Percentiles rank a stretch among this genome's conserved stretches.
Conservation (phyloP, 495 filamentous ascomycete species). For the Usnea hakonensis region DNA sequence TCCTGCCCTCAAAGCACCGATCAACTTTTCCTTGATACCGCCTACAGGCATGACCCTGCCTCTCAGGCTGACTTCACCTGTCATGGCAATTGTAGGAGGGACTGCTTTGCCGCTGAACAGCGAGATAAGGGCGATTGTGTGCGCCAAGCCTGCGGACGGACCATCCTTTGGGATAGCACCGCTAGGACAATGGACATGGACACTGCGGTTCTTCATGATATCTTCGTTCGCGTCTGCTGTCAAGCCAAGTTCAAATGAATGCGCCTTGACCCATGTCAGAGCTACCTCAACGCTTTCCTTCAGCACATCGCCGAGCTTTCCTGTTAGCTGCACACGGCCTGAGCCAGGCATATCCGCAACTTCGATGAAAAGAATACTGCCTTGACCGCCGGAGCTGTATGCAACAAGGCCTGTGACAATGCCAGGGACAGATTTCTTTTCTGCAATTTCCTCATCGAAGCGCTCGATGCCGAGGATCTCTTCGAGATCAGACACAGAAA, state of each 20-base stretch:
- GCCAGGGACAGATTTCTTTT: slow-evolving; percentile 77
- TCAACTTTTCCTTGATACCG: slow-evolving; percentile 98
- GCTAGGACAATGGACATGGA: slow-evolving; percentile 94
- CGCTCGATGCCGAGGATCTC: slow-evolving; percentile 86
- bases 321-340: slow-evolving; percentile 91
- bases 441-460: slow-evolving; percentile 92
- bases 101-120: slow-evolving; percentile 85
- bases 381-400: slow-evolving; percentile 88
- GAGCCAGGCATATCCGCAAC: slow-evolving; percentile 94
- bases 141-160: slow-evolving; percentile 80
- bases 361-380: slow-evolving; percentile 97
- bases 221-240: slow-evolving; percentile 75
- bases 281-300: slow-evolving; percentile 97
- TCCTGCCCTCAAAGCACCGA: slow-evolving; percentile 85
- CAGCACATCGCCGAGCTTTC: slow-evolving; percentile 94
- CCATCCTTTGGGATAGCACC: slow-evolving; percentile 95
- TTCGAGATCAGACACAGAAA: slow-evolving; percentile 75
- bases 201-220: slow-evolving; percentile 89
- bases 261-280: slow-evolving; percentile 91
- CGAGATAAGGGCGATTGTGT: slow-evolving; percentile 87
- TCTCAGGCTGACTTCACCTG: slow-evolving; percentile 83
- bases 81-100: slow-evolving; percentile 93
- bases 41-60: slow-evolving; percentile 85
- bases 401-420: slow-evolving; percentile 96
- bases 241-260: slow-evolving; percentile 85